Conservation (phyloP, 306 rosid genomes). For the Myrica gale region DNA sequence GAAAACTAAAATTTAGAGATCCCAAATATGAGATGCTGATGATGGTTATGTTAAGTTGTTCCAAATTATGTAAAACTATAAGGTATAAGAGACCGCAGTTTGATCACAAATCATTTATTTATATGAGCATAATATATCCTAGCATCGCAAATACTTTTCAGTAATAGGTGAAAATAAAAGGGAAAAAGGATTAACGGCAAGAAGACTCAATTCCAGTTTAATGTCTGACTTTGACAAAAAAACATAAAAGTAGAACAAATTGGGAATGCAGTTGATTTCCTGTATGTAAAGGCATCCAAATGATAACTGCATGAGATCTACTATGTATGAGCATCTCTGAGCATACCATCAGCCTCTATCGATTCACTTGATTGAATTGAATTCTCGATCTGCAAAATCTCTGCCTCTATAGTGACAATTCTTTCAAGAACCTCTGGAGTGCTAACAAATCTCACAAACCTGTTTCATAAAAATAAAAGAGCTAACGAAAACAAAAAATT, state of each 20-base stretch:
- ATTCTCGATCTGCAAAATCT: slow-evolving; percentile 87
- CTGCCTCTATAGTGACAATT: slow-evolving; percentile 85
- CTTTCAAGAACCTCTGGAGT: slow-evolving; percentile 95
- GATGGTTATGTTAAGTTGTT: background rate
- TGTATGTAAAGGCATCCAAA: background rate
- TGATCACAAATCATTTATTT: background rate
- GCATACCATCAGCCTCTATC: slow-evolving; percentile 66
- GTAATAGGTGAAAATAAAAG: background rate
- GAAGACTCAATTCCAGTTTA: background rate
- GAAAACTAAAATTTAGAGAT: background rate
- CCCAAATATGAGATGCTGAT: background rate
- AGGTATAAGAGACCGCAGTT: background rate
- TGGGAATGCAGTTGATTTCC: background rate
- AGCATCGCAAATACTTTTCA: background rate
- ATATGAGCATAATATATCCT: slow-evolving; percentile 1
- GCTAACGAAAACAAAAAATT: background rate
- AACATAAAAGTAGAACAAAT: background rate
- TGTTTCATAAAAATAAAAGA: slow-evolving; percentile 34
- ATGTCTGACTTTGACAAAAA: background rate
- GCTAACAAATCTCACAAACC: slow-evolving; percentile 91
- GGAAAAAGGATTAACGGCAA: background rate
- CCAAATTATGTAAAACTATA: background rate
- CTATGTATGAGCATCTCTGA: slow-evolving; percentile 1
- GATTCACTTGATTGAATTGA: slow-evolving; percentile 67
- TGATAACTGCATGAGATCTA: slow-evolving; percentile 17